Evolutionary conservation across 495 filamentous ascomycete species (phyloP).

Genomic region (Neurospora sp.): DNA sequence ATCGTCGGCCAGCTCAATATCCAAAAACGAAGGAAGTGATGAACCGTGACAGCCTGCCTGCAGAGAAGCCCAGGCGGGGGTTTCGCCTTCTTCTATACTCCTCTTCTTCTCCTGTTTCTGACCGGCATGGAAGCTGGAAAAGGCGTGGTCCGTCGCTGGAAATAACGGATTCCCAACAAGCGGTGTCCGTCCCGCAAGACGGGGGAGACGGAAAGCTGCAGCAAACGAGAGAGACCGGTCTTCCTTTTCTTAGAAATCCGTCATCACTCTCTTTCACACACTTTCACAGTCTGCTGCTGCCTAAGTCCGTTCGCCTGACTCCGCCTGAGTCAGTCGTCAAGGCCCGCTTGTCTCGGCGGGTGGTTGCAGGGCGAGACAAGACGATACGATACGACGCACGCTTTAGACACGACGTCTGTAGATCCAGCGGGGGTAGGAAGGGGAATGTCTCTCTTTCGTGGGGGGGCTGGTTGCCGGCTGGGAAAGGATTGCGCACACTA

Average conservation of each 20-base stretch:
- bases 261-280: too few species aligned
- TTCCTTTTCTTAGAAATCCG: neutral
- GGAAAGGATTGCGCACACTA: neutral
- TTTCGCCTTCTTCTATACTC: neutral
- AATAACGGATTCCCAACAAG: neutral
- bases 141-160: neutral
- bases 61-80: neutral
- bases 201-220: neutral
- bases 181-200: neutral
- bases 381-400: neutral
- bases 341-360: neutral
- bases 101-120: neutral
- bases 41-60: neutral
- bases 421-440: neutral
- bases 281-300: too few species aligned
- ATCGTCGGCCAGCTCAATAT: neutral
- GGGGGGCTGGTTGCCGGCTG: neutral
- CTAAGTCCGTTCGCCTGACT: too few species aligned
- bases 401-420: neutral
- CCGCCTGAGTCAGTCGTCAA: neutral
- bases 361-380: neutral
- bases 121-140: neutral
- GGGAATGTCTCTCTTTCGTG: neutral
- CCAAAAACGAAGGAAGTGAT: neutral
- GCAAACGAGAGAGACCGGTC: neutral